Base-by-base conservation (phyloP, 495 filamentous ascomycete species). In the Hypoxylon perforatum region DNA sequence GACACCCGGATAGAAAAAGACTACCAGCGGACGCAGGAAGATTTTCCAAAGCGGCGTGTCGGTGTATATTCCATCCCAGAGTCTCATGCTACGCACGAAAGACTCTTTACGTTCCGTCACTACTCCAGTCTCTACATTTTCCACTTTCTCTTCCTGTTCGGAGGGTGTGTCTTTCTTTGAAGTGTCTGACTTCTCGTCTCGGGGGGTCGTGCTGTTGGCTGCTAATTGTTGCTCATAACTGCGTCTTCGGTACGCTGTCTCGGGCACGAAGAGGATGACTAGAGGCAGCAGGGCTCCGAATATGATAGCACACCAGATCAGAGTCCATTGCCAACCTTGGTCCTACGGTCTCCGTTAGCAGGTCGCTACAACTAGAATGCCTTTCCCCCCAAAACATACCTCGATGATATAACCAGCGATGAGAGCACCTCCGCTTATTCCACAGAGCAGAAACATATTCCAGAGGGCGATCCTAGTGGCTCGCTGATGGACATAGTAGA, bases 401-500 rank as follows among this genome's bases (percentile, higher is more conserved):
- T 77, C 63, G 35, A 81, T 81, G 58, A 86, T 85, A 63, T 84
- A 83, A 12, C 84, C 83, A 6, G 78, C 79, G n/a, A 85, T 78
- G 23, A 85, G 68, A 28, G 78, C 76, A 49, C 80, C 83, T 35
- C 84, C 81, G 50, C 76, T 80, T n/a, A 82, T 82, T 10, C 78
- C 80, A 36, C 81, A 81, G 14, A 87, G 69, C 22, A 90, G 77
- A 39, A 87, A 86, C 54, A 91, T 74, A 62, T 90, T 90, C 79
- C 87, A 91, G 18, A 86, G 76, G 0, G 88, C 88, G 33, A 89
- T 86, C 1, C 88, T 81, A 17, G 86, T 87, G 0, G 86, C 88
- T 21, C 88, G 81, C 72, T 91, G 77, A 68, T 91, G 88, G 28
- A 90, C 87, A 66, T 86, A 90, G 75, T 86, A 87, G 57, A 86